Conservation (phyloP, 352 stramenopile species). For the Blastocystis sp. region DNA sequence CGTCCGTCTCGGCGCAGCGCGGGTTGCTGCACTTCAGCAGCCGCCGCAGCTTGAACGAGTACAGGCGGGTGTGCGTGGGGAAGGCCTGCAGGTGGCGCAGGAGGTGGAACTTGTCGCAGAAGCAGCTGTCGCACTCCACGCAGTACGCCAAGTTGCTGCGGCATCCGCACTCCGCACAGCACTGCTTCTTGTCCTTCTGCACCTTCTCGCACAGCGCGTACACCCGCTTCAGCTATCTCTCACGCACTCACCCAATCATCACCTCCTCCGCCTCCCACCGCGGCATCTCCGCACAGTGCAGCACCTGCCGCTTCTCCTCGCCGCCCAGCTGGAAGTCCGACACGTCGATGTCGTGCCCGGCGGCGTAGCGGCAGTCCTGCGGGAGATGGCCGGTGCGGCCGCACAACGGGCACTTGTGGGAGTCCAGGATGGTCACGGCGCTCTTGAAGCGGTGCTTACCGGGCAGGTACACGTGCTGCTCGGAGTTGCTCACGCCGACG, state of each 20-base stretch:
- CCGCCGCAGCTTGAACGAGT: constrained; percentile 64
- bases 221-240: constrained; percentile 16
- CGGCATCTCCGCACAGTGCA: constrained; percentile 5
- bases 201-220: constrained; percentile 11
- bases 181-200: not conserved
- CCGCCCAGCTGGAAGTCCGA: not conserved
- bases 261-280: not conserved
- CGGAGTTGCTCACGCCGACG: not conserved
- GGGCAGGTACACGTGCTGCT: not conserved
- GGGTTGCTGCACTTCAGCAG: constrained; percentile 64
- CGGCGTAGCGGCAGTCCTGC: constrained; percentile 44
- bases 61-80: constrained; percentile 32
- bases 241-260: not conserved
- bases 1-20: constrained; percentile 25
- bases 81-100: constrained; percentile 23
- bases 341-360: constrained; percentile 8
- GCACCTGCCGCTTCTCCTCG: not conserved
- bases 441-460: constrained; percentile 25
- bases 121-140: constrained; percentile 54
- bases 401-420: constrained; percentile 34
- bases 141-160: constrained; percentile 64
- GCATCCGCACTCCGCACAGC: constrained; percentile 3
- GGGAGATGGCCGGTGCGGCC: constrained; percentile 51
- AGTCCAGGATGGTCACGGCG: constrained; percentile 21
- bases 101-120: constrained; percentile 62